Evolutionary conservation across 169 alveolate genomes (phyloP).

Genomic region (Toxoplasma gondii): DNA sequence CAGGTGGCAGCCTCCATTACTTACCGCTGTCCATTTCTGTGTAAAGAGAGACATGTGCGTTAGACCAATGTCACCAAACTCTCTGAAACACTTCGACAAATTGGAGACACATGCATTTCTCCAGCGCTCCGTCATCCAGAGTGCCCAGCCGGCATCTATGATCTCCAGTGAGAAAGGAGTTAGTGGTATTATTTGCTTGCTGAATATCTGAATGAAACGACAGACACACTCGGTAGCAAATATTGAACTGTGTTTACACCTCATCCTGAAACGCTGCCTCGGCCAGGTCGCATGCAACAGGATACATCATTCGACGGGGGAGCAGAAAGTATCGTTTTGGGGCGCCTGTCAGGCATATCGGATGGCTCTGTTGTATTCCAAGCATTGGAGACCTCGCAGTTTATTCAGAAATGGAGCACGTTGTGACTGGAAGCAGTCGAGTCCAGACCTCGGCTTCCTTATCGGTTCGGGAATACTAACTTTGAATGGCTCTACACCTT

Average conservation of each 20-base stretch:
- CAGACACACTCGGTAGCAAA: not conserved
- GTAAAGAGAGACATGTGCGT: slow-evolving; percentile 8
- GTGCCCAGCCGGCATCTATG: slow-evolving; percentile 41
- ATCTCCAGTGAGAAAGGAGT: slow-evolving; percentile 35
- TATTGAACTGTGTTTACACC: not conserved
- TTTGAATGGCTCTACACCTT: slow-evolving; percentile 24
- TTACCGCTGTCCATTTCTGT: slow-evolving; percentile 12
- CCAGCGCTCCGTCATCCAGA: slow-evolving; percentile 29
- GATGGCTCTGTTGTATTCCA: too few relatives aligned
- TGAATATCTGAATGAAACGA: not conserved
- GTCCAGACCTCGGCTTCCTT: too few relatives aligned
- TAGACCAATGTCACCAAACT: slow-evolving; percentile 41
- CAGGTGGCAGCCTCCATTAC: too few relatives aligned
- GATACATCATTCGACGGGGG: too few relatives aligned
- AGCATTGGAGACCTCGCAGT: too few relatives aligned
- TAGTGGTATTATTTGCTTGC: slow-evolving; percentile 6
- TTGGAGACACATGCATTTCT: not conserved
- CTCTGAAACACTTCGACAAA: slow-evolving; percentile 29
- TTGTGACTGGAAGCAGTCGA: too few relatives aligned
- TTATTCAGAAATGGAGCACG: too few relatives aligned
- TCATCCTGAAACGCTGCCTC: not conserved
- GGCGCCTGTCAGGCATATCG: too few relatives aligned
- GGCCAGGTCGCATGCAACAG: too few relatives aligned
- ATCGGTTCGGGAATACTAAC: not conserved
- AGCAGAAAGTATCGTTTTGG: too few relatives aligned